phyloP scores from a whole-genome alignment of 805 yeast genomes.

The Kurtzmaniella fragi region DNA sequence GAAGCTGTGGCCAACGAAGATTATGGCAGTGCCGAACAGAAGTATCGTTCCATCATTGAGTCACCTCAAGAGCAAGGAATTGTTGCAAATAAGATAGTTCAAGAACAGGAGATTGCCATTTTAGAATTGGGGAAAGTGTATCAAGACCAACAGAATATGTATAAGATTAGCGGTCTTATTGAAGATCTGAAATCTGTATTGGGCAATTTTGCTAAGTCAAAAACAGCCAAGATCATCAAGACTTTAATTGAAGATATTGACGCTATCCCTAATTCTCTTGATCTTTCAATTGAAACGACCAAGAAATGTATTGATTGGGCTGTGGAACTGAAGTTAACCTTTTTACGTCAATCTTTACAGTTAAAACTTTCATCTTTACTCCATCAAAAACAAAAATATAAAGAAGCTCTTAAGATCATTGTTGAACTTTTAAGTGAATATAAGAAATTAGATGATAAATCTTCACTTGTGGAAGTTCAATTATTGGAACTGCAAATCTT shows the following conservation, averaged over 20 bases:
- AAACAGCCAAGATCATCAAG: constrained; percentile 87
- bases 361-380: constrained; percentile 75
- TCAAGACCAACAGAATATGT: constrained; percentile 42
- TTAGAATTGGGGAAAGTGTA: constrained; percentile 73
- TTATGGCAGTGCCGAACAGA: constrained; percentile 52
- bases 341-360: constrained; percentile 83
- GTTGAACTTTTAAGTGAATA: constrained; percentile 73
- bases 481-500: constrained; percentile 84
- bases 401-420: constrained; percentile 68
- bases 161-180: constrained; percentile 57
- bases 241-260: constrained; percentile 77
- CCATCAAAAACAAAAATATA: constrained; percentile 59
- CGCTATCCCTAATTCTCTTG: constrained; percentile 53
- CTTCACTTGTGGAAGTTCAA: constrained; percentile 93
- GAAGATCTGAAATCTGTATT: constrained; percentile 65
- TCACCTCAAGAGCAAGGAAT: neutral
- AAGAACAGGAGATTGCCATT: constrained; percentile 60
- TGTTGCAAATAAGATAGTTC: constrained; percentile 15
- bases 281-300: constrained; percentile 68
- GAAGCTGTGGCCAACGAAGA: constrained; percentile 47
- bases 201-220: constrained; percentile 83
- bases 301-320: constrained; percentile 88
- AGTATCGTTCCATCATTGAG: constrained; percentile 49
- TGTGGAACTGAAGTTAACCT: constrained; percentile 71
- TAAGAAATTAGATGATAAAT: constrained; percentile 91